Conservation (phyloP, 2,329 filamentous ascomycete species). For the Microdochium bolleyi region DNA sequence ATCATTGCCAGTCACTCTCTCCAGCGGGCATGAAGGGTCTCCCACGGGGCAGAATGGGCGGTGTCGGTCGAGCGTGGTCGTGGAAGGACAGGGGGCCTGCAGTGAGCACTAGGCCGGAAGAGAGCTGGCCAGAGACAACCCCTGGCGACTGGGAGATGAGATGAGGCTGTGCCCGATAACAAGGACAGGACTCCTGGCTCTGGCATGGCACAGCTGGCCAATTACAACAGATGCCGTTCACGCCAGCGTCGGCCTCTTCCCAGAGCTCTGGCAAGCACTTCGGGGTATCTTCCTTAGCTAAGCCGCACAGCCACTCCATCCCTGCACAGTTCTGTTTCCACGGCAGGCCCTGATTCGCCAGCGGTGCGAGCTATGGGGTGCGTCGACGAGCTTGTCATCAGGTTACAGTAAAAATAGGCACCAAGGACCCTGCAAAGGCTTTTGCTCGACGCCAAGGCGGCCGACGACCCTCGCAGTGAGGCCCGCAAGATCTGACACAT, state of each 20-base stretch:
- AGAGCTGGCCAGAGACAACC: background rate
- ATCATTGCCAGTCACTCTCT: background rate
- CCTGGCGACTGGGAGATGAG: background rate
- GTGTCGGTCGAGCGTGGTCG: background rate
- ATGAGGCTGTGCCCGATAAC: background rate
- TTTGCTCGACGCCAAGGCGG: too few relatives aligned
- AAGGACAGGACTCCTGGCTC: background rate
- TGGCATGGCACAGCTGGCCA: background rate
- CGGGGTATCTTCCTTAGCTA: background rate
- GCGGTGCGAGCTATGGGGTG: background rate
- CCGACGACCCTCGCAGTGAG: too few relatives aligned
- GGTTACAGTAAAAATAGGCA: background rate
- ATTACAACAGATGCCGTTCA: background rate
- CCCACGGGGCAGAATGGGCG: background rate
- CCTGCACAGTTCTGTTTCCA: too few relatives aligned
- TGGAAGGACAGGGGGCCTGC: background rate
- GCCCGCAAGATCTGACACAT: too few relatives aligned
- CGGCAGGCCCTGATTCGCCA: background rate
- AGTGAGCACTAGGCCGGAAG: background rate
- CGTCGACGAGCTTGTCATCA: background rate
- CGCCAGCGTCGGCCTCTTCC: background rate
- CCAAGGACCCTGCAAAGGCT: background rate
- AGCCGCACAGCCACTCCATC: background rate
- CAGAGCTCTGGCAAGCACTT: background rate
- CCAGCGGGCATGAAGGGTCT: background rate